Conservation (phyloP, 1,139 yeast genomes). For the Nakaseomyces kungkrabaensis region DNA sequence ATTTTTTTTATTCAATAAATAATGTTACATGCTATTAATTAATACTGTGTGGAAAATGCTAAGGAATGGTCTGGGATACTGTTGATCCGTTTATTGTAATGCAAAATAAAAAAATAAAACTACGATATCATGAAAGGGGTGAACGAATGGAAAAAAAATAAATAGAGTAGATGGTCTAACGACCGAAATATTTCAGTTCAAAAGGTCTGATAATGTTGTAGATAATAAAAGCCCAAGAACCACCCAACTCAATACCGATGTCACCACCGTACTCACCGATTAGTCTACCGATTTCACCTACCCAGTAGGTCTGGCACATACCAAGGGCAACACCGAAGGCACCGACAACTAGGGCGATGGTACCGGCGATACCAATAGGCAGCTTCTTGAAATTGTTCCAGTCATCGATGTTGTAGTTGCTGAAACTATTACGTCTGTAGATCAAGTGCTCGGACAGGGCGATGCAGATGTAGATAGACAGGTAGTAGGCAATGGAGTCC, state of each 20-base stretch:
- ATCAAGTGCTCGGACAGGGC: constrained; percentile 69
- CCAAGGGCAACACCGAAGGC: constrained; percentile 79
- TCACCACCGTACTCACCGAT: constrained; percentile 75
- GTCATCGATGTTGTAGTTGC: constrained; percentile 52
- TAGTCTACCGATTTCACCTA: constrained; percentile 52
- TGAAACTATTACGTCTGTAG: constrained; percentile 48
- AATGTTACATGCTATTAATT: not conserved
- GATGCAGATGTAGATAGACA: constrained; percentile 74
- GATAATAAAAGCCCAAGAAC: constrained; percentile 57
- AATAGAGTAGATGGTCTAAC: constrained; percentile 22
- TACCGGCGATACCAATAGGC: constrained; percentile 73
- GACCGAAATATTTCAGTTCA: constrained; percentile 51
- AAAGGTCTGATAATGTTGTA: constrained; percentile 54
- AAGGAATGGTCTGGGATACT: not conserved
- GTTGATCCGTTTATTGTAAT: too few species aligned
- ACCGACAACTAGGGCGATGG: constrained; percentile 71
- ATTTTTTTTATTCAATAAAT: not conserved
- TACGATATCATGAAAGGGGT: not conserved
- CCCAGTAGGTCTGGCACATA: constrained; percentile 78
- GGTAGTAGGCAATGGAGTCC: constrained; percentile 85
- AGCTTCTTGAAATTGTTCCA: constrained; percentile 47
- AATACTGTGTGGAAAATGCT: not conserved
- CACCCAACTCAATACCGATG: constrained; percentile 75
- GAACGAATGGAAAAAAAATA: not conserved
- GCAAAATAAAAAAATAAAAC: too few species aligned